A percentile compares a stretch with the other conserved stretches of the same genome.
Conservation (phyloP, 2,329 filamentous ascomycete genomes). For the Cytospora leucostoma region DNA sequence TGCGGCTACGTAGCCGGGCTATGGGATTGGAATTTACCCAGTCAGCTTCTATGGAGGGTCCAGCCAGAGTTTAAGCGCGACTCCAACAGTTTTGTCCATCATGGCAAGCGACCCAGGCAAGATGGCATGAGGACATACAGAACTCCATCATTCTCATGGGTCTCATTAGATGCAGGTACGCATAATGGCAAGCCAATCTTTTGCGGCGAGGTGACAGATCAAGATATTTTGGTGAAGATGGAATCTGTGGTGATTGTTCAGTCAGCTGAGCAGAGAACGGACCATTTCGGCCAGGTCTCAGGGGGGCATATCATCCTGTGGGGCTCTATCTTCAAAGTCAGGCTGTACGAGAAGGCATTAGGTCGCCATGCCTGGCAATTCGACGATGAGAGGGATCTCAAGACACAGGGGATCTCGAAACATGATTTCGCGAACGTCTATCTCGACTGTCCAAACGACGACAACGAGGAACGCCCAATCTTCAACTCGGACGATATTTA, state of each 20-base stretch:
- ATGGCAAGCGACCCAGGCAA: neutral
- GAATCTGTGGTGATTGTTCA: no score
- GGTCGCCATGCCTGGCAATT: slow-evolving; percentile 4
- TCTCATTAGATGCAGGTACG: slow-evolving; percentile 7
- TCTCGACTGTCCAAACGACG: slow-evolving; percentile 13
- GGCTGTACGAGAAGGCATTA: neutral
- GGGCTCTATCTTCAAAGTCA: slow-evolving; percentile 1
- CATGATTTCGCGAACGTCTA: slow-evolving; percentile 1
- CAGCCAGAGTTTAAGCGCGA: slow-evolving; percentile 2
- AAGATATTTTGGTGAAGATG: no score
- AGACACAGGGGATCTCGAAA: neutral
- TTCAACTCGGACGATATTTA: neutral
- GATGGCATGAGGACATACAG: neutral
- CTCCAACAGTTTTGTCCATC: neutral
- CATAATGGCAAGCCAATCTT: slow-evolving; percentile 1
- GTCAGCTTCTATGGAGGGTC: slow-evolving; percentile 16
- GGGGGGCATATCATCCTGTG: slow-evolving; percentile 4
- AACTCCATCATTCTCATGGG: slow-evolving; percentile 21
- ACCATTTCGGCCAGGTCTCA: slow-evolving; percentile 10
- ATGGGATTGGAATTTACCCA: slow-evolving; percentile 2
- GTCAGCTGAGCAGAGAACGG: neutral
- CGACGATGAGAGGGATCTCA: neutral
- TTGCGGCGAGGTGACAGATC: neutral
- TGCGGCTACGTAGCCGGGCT: slow-evolving; percentile 20
- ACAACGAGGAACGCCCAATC: neutral